Base-by-base conservation (phyloP, 129 eudicot genomes). In the Helichrysum umbraculigerum region DNA sequence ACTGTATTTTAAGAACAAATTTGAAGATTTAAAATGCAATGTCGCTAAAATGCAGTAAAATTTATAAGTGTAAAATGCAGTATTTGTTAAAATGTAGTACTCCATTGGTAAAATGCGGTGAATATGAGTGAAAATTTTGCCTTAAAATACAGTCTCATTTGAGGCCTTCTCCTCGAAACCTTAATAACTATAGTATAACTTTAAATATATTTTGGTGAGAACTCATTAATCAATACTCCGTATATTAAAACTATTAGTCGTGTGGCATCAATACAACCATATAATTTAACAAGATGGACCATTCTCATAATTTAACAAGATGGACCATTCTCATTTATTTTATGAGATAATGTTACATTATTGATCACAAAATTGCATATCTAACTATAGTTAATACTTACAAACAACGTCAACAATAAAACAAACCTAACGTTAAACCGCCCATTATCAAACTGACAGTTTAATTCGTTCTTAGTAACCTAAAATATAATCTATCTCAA, bases 381-480 rank as follows among this genome's bases (percentile, higher is more conserved):
- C 63, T 4, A 74, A 58, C 71, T 62, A 73, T 41, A 30, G 0
- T 30, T 73, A 42, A 39, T 58, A 59, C 22, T 66, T 67, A 42
- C 74, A 80, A 69, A 37, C 68, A 66, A 77, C 17, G 73, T 52
- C 79, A 73, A 80, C 47, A 42, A 42, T 58, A 66, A 78, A 39
- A 67, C 71, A 67, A 80, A 80, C 75, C 79, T 73, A 54, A 63
- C 52, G 21, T 65, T 52, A 65, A 73, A 80, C 75, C 64, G 32
- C 17, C 68, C 21, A 0, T 72, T 20, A 7, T 64, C 21, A 62
- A 44, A 41, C 47, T 17, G 62, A 41, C 70, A 6, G 60, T 80
- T 66, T 58, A 66, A 41, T 32, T 4, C 14, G 33, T 74, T 74
- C 33, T 33, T n/a, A n/a, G 52, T 17, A 79, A 9, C 34, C 58